Percentiles rank a stretch among this genome's conserved stretches.
phyloP scores from a whole-genome alignment of 768 basidiomycete genomes.

The Amanita pseudoporphyria region DNA sequence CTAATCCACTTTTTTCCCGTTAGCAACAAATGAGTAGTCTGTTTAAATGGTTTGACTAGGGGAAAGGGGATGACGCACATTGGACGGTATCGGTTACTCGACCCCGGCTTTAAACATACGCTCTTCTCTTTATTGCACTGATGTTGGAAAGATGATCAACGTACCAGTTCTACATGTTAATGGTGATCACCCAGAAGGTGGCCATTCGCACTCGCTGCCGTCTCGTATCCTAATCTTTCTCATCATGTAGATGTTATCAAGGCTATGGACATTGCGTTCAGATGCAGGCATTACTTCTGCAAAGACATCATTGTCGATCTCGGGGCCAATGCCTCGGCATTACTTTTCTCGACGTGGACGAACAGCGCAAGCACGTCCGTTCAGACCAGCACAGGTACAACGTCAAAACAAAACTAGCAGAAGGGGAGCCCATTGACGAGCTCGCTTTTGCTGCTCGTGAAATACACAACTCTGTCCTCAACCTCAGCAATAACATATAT shows the following conservation, averaged over 20 bases:
- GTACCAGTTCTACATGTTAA: slow-evolving; percentile 88
- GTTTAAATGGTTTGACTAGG: neutral
- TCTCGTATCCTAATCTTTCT: neutral
- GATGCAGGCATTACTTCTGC: slow-evolving; percentile 78
- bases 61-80: neutral
- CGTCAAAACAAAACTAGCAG: no score
- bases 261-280: slow-evolving; percentile 83
- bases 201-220: slow-evolving; percentile 6
- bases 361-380: no score
- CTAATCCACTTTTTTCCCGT: neutral
- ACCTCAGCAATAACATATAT: no score
- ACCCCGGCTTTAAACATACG: slow-evolving; percentile 79
- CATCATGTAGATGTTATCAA: slow-evolving; percentile 57
- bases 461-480: no score
- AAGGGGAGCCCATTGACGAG: no score
- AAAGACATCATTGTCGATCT: slow-evolving; percentile 92
- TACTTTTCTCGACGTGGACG: no score
- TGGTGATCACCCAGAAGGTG: slow-evolving; percentile 83
- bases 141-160: slow-evolving; percentile 84
- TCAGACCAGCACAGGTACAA: no score
- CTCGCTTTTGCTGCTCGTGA: no score
- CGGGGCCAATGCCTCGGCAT: no score
- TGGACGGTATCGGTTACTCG: slow-evolving; percentile 76
- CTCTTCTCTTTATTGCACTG: slow-evolving; percentile 83
- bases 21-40: slow-evolving; percentile 46